These are phyloP conservation scores for Phytophthora fragariaefolia DNA, from an alignment of 352 stramenopile genomes.

Conservation along the genomic window DNA sequence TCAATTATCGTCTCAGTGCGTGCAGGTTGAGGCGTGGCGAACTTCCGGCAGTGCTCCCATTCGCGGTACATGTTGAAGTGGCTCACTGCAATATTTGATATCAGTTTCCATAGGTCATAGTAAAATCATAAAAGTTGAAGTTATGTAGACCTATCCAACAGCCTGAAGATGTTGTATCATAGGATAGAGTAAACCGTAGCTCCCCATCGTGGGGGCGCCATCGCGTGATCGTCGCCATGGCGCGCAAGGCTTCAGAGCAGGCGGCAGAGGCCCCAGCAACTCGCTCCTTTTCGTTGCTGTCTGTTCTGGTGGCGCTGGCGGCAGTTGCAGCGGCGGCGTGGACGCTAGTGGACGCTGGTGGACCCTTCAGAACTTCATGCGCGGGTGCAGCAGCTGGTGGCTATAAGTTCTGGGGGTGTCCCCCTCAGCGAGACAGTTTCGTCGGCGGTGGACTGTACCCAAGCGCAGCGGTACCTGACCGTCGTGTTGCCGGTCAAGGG, in stretches of 20 bases:
- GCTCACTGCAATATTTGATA: no score
- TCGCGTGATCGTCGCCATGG: conserved; percentile 11
- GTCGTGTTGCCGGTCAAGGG: conserved; percentile 63
- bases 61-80: no score
- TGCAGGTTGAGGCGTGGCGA: no score
- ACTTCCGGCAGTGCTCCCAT: no score
- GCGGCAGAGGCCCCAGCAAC: neutral
- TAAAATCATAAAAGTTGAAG: no score
- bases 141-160: no score
- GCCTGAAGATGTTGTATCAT: no score
- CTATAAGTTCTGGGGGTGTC: conserved; percentile 24
- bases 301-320: conserved; percentile 34
- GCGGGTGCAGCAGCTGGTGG: conserved; percentile 36
- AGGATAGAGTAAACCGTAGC: no score
- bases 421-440: conserved; percentile 4
- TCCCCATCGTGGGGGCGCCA: conserved; percentile 1
- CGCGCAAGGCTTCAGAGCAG: conserved; percentile 4
- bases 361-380: conserved; percentile 33
- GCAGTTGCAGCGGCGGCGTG: conserved; percentile 34
- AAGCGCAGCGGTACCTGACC: conserved; percentile 55
- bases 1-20: no score
- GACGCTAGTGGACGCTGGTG: conserved; percentile 21
- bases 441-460: conserved; percentile 39
- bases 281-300: conserved; percentile 18
- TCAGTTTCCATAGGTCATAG: no score